Base-by-base conservation (phyloP, 139 green algal genomes). In the Chlorella sp. region DNA sequence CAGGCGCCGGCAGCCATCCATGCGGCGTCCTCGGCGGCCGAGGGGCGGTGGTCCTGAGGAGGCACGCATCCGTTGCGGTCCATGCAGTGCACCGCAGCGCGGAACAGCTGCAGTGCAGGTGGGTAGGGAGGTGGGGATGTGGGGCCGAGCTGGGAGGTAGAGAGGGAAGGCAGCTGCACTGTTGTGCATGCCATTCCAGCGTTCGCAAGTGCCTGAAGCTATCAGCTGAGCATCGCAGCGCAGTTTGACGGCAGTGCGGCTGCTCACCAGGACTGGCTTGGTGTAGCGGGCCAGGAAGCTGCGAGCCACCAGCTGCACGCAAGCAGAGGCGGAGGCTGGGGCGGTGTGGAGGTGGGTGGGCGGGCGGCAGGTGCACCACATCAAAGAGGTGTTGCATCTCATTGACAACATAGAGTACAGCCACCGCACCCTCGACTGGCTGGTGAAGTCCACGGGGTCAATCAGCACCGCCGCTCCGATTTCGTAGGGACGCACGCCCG, bases 1-100 rank as follows among this genome's bases (percentile, higher is more conserved):
- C 76, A 82, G 36, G 60, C 48, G 4, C 76, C 76, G 16, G 38
- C 48, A 22, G 40, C 38, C 56, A n/a, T 28, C 76, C 56, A 82
- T 0, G 76, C 76, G 17, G 36, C 56, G 22, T 82, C 56, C 54
- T 82, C 76, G 2, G 54, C 56, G 3, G 56, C 11, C 14, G 38
- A 43, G 1, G 76, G 76, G 6, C 14, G 13, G 76, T 82, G 76
- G 76, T 82, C 76, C 76, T 82, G 76, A 7, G 76, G 76, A 4
- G 76, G 76, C 56, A 70, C 76, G 24, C 76, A 82, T 24, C 76
- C 46, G n/a, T 54, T 51, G 13, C 36, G 54, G 56, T 82, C 76
- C 36, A 82, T 28, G 56, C 76, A 82, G 56, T 82, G 76, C 26
- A 82, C 38, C 4, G n/a, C 76, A 8, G 46, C 76, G 11, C 20